Conservation (phyloP, 257 asterid genomes). For the Lavandula angustifolia region DNA sequence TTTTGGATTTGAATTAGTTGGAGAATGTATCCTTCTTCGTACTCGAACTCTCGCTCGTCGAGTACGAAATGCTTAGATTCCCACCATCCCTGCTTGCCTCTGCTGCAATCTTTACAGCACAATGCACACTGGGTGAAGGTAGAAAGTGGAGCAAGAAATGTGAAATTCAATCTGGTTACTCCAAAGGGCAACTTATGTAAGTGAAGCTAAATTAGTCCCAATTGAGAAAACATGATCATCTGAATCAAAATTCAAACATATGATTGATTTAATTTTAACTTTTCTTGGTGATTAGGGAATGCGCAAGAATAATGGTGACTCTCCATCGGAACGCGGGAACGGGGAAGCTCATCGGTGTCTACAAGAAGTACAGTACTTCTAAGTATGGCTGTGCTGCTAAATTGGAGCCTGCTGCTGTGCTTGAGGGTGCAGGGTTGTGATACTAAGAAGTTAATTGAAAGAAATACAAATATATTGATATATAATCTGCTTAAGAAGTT, state of each 20-base stretch:
- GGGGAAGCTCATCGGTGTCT: constrained; percentile 64
- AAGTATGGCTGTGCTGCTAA: constrained; percentile 60
- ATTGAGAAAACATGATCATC: neutral
- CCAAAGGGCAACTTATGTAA: constrained; percentile 63
- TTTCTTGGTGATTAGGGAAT: constrained; percentile 45
- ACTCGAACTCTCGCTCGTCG: constrained; percentile 78
- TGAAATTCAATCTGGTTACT: constrained; percentile 58
- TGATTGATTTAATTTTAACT: too few species aligned
- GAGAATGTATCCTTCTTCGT: constrained; percentile 76
- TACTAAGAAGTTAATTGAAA: neutral
- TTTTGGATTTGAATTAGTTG: constrained; percentile 44
- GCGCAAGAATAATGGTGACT: constrained; percentile 56
- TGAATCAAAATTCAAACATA: neutral
- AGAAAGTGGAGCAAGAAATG: constrained; percentile 69
- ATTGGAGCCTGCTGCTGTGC: constrained; percentile 60
- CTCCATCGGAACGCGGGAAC: constrained; percentile 65
- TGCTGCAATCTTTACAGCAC: constrained; percentile 85
- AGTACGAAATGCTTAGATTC: constrained; percentile 77
- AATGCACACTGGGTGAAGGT: constrained; percentile 57
- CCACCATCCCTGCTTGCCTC: constrained; percentile 85
- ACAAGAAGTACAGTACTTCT: constrained; percentile 63
- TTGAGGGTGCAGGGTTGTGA: constrained; percentile 20
- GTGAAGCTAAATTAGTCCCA: constrained; percentile 10
- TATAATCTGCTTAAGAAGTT: neutral
- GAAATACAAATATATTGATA: neutral